These are phyloP conservation scores for Aspergillus pseudoviridinutans DNA, from an alignment of 2,329 filamentous ascomycete species.

Conservation along the genomic window DNA sequence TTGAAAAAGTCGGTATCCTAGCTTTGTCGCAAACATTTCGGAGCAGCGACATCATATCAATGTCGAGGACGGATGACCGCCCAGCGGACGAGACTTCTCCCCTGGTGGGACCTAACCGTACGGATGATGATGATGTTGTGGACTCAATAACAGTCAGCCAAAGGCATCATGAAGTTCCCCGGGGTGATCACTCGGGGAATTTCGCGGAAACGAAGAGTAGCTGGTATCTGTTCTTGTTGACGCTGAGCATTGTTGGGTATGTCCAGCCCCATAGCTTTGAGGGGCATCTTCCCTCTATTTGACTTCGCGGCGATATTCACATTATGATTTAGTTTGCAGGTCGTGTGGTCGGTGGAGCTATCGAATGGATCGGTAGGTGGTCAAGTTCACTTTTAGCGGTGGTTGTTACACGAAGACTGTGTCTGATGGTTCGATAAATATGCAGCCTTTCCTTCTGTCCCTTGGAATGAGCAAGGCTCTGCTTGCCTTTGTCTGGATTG, in stretches of 20 bases:
- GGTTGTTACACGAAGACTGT: not conserved
- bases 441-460: constrained; percentile 68
- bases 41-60: constrained; percentile 1
- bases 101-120: constrained; percentile 23
- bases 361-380: constrained; percentile 74
- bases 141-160: constrained; percentile 13
- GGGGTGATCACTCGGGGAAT: constrained; percentile 41
- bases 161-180: constrained; percentile 15
- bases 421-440: not conserved
- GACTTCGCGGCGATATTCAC: not conserved
- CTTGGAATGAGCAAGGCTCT: constrained; percentile 78
- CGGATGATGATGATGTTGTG: constrained; percentile 16
- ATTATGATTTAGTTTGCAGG: constrained; percentile 61
- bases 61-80: constrained; percentile 15
- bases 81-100: constrained; percentile 25
- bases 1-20: not conserved
- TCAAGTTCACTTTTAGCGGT: too few relatives aligned
- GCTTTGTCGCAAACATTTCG: not conserved
- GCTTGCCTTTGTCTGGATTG: constrained; percentile 81
- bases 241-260: constrained; percentile 74
- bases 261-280: constrained; percentile 14
- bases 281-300: not conserved
- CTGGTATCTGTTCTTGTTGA: constrained; percentile 82
- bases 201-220: constrained; percentile 66
- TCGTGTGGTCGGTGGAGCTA: constrained; percentile 93